Conservation (phyloP, 176 grass and related monocot genomes). For the Luzula sylvatica region DNA sequence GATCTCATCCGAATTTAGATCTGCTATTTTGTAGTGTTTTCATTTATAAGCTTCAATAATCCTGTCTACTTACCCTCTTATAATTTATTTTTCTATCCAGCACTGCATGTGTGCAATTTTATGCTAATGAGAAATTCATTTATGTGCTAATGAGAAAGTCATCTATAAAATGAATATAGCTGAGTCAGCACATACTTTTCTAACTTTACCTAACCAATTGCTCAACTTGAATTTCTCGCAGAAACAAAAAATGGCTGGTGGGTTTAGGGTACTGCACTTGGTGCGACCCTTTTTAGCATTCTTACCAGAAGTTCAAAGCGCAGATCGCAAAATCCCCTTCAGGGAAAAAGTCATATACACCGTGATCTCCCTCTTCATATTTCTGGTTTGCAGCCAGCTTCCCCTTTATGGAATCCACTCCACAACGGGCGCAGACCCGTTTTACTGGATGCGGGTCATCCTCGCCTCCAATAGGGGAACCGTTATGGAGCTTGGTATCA, state of each 20-base stretch:
- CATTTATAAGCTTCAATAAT: too few relatives aligned
- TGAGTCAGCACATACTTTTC: too few relatives aligned
- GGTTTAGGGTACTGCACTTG: conserved; percentile 87
- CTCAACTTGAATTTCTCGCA: too few relatives aligned
- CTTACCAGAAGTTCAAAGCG: conserved; percentile 85
- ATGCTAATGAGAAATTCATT: too few relatives aligned
- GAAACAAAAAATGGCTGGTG: conserved; percentile 94
- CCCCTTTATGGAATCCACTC: conserved; percentile 96
- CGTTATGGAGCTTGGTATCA: conserved; percentile 97
- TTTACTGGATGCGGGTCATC: conserved; percentile 97
- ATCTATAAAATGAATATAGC: too few relatives aligned
- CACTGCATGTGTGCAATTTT: too few relatives aligned
- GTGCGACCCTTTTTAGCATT: conserved; percentile 87
- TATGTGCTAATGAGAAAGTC: too few relatives aligned
- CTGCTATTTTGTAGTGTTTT: too few relatives aligned
- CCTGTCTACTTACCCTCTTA: too few relatives aligned
- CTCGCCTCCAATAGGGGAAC: conserved; percentile 88
- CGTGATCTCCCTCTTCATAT: conserved; percentile 91
- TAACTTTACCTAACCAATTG: too few relatives aligned
- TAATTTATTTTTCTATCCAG: too few relatives aligned
- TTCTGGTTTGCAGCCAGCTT: conserved; percentile 90
- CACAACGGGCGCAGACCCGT: conserved; percentile 88
- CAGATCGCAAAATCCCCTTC: conserved; percentile 89
- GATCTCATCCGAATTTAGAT: too few relatives aligned
- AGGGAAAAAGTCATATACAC: conserved; percentile 93